Base-by-base conservation (phyloP, 176 grass and related monocot species). In the Carex pumila region DNA sequence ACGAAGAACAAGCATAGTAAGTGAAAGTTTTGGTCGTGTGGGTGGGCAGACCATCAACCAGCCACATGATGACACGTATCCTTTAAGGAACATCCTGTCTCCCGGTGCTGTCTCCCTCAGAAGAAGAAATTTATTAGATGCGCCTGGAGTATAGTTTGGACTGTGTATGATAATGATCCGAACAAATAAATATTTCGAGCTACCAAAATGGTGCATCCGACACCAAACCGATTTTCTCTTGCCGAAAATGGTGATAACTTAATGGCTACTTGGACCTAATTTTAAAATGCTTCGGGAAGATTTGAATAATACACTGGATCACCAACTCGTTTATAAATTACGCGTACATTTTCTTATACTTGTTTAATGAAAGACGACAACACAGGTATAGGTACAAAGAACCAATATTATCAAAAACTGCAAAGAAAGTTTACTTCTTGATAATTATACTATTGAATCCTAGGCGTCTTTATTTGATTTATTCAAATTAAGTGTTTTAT, bases 11-110 rank as follows among this genome's bases (percentile, higher is more conserved):
- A 31, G 81, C 31, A 43, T 68, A 50, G 62, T 21, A 12, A 69
- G 21, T 4, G 21, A 15, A 53, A 12, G 15, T 2, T 64, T 12
- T 29, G 34, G 61, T 81, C 53, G 58, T 65, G 34, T 59, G 79
- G 59, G 11, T 81, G 34, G 12, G 18, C 79, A 83, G 81, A 52
- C 7, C 7, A 52, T 55, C 11, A 39, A 83, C 62, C 18, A 68
- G 6, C 41, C 81, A 83, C 45, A 53, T 83, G 81, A 83, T 66
- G 81, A 69, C 81, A 83, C 81, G 81, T 83, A 6, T 12, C 0
- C 31, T 81, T 61, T 12, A 64, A 29, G 79, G 60, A 63, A 61
- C 60, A 81, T 65, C 79, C 1, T 81, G 79, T 81, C 79, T 62
- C 79, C 79, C 79, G 19, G 17, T 81, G 37, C 12, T 81, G 58